phyloP scores from a whole-genome alignment of 129 eudicot genomes.

The Kitagawia praeruptora region DNA sequence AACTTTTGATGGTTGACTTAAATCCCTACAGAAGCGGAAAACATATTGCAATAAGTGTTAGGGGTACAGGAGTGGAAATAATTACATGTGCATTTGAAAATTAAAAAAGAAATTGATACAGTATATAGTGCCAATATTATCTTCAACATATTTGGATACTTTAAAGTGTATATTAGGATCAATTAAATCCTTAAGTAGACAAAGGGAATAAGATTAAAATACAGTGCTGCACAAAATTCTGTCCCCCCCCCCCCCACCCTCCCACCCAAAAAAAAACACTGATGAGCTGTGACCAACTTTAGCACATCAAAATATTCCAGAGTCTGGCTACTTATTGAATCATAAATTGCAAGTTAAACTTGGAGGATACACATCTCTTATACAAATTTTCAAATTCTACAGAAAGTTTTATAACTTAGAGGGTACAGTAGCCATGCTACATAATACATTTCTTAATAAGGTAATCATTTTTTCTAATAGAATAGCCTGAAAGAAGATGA shows the following conservation, averaged over 20 bases:
- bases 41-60: background rate
- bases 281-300: background rate
- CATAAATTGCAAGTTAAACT: background rate
- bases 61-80: background rate
- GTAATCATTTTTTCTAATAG: background rate
- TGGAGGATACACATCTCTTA: background rate
- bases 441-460: background rate
- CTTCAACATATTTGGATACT: background rate
- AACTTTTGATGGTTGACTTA: constrained; percentile 62
- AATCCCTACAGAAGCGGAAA: constrained; percentile 49
- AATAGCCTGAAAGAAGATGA: background rate
- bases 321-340: background rate
- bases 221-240: background rate
- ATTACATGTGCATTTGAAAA: background rate
- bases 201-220: background rate
- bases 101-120: background rate
- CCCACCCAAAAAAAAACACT: background rate
- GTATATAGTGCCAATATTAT: background rate
- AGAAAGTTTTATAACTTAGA: background rate
- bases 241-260: background rate
- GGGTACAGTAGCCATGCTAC: background rate
- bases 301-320: background rate
- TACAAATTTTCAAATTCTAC: background rate
- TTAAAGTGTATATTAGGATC: background rate
- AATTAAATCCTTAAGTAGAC: background rate